These are phyloP conservation scores for Polyrhizophydium stewartii DNA, from an alignment of 371 early-diverging fungal genomes.

Conservation along the genomic window DNA sequence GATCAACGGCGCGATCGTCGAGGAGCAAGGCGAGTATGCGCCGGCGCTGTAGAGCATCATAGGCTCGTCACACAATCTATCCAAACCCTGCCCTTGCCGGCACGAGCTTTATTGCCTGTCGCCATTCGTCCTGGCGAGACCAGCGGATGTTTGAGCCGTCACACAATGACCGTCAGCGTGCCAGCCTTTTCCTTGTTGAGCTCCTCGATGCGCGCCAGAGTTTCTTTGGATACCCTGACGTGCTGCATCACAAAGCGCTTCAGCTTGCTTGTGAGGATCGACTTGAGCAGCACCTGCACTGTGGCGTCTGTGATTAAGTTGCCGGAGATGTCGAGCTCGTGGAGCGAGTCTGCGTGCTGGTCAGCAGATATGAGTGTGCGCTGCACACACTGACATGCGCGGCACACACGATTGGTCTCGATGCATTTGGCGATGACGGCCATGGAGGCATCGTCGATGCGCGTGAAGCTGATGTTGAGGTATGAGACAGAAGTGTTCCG, in stretches of 20 bases:
- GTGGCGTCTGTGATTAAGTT: slow-evolving; percentile 33
- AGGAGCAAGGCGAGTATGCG: slow-evolving; percentile 67
- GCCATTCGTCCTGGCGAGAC: too few species aligned
- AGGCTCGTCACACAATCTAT: too few species aligned
- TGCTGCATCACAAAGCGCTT: slow-evolving; percentile 8
- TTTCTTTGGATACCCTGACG: slow-evolving; percentile 28
- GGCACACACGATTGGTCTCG: slow-evolving; percentile 29
- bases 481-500: slow-evolving; percentile 24
- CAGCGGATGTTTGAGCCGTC: too few species aligned
- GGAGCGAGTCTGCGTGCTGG: not conserved
- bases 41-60: too few species aligned
- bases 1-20: slow-evolving; percentile 66
- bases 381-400: not conserved
- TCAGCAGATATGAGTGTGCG: not conserved
- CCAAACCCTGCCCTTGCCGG: too few species aligned
- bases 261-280: slow-evolving; percentile 13
- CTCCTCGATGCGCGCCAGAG: slow-evolving; percentile 28
- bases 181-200: slow-evolving; percentile 33
- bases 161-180: slow-evolving; percentile 10
- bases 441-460: slow-evolving; percentile 27
- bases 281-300: slow-evolving; percentile 25
- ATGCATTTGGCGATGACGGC: slow-evolving; percentile 23
- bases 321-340: slow-evolving; percentile 33
- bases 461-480: slow-evolving; percentile 36
- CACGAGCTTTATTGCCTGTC: too few species aligned